phyloP scores from a whole-genome alignment of 768 basidiomycete species.

The Hypholoma sublateritium region DNA sequence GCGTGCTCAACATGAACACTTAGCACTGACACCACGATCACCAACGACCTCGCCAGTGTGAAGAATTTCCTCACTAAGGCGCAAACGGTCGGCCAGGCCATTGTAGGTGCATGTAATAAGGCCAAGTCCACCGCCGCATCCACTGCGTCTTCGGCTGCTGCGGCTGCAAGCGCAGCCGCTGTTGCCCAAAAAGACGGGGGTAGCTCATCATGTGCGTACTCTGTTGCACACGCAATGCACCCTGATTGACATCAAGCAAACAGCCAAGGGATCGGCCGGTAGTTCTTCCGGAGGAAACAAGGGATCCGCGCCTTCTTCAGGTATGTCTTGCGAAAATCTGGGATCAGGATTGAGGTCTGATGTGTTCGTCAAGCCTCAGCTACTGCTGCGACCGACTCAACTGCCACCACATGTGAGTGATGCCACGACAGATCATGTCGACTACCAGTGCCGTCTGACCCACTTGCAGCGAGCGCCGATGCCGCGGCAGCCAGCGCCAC shows the following conservation, averaged over 20 bases:
- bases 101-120: constrained; percentile 21
- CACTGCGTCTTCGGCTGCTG: neutral
- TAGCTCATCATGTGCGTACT: constrained; percentile 8
- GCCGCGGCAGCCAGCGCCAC: constrained; percentile 6
- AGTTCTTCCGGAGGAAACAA: constrained; percentile 13
- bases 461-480: constrained; percentile 8
- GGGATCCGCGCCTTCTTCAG: constrained; percentile 6
- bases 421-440: too few species aligned
- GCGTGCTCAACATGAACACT: neutral
- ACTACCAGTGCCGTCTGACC: neutral
- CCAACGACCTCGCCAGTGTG: constrained; percentile 17
- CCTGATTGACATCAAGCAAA: neutral
- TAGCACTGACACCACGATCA: constrained; percentile 17
- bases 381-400: constrained; percentile 9
- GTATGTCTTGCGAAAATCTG: neutral
- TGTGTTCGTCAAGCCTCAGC: constrained; percentile 3
- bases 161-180: constrained; percentile 4
- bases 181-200: constrained; percentile 10
- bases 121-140: constrained; percentile 8
- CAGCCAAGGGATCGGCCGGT: constrained; percentile 16
- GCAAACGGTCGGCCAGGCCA: constrained; percentile 20
- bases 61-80: constrained; percentile 22
- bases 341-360: neutral
- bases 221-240: neutral
- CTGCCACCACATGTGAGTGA: neutral